Percentiles rank a stretch among this genome's conserved stretches.
These are phyloP conservation scores for Pistacia integerrima DNA, from an alignment of 345 rosid species.

Conservation along the genomic window DNA sequence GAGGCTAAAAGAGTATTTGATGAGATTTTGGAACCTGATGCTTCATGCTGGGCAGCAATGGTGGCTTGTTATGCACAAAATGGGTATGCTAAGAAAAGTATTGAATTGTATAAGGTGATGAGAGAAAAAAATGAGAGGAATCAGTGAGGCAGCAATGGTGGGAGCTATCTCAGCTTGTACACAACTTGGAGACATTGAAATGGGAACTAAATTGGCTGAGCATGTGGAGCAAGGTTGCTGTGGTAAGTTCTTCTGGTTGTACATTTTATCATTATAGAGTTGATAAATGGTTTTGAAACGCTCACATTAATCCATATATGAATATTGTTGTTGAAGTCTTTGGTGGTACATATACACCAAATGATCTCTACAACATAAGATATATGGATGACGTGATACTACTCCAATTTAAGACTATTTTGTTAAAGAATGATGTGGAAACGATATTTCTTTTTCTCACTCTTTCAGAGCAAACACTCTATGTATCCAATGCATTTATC, in stretches of 20 bases:
- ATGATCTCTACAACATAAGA: too few relatives aligned
- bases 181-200: conserved; percentile 52
- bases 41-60: conserved; percentile 60
- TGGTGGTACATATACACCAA: background rate
- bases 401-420: background rate
- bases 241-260: conserved; percentile 28
- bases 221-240: conserved; percentile 36
- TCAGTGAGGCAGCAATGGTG: conserved; percentile 51
- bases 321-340: background rate
- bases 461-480: conserved; percentile 37
- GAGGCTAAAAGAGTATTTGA: conserved; percentile 53
- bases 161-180: conserved; percentile 46
- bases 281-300: background rate
- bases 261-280: background rate
- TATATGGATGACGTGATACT: background rate
- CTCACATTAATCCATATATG: background rate
- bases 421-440: background rate
- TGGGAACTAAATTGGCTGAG: conserved; percentile 39
- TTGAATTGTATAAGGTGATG: conserved; percentile 38
- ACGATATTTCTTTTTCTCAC: background rate
- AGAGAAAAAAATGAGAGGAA: conserved; percentile 19
- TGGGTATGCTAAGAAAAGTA: conserved; percentile 44
- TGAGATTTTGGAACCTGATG: conserved; percentile 33
- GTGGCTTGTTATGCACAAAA: conserved; percentile 53
- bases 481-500: conserved; percentile 51